phyloP scores from a whole-genome alignment of 306 rosid species.

The Senna siamea region DNA sequence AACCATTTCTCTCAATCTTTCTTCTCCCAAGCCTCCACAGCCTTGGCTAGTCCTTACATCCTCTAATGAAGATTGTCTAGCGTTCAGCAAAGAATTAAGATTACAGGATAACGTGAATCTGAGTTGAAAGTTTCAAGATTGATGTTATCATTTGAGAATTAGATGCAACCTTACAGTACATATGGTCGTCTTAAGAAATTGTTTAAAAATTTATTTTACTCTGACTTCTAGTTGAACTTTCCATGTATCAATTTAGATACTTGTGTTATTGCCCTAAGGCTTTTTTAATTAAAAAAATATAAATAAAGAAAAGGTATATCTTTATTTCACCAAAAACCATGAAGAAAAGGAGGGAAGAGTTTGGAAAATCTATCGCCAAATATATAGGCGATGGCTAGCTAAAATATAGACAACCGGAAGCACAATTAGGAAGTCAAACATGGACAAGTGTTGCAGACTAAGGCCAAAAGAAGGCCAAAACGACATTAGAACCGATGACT shows the following conservation, averaged over 20 bases:
- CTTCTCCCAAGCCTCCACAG: neutral
- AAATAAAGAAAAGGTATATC: neutral
- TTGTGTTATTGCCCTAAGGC: neutral
- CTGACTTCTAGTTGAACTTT: neutral
- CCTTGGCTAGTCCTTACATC: neutral
- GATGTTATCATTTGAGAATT: conserved; percentile 28
- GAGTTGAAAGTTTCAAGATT: neutral
- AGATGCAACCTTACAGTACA: conserved; percentile 23
- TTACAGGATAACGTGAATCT: neutral
- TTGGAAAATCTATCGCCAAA: conserved; percentile 16
- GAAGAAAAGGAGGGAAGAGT: neutral
- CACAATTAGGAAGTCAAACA: conserved; percentile 6
- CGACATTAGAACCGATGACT: too few relatives aligned
- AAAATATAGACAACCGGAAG: neutral
- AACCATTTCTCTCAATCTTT: neutral
- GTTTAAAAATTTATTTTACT: neutral
- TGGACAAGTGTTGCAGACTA: neutral
- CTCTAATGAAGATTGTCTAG: neutral
- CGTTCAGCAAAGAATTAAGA: neutral
- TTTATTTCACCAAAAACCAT: neutral
- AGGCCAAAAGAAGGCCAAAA: neutral
- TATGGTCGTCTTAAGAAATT: neutral
- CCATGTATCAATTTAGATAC: neutral
- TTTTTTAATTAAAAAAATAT: neutral
- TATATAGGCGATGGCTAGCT: neutral